Percentiles rank a stretch among this genome's conserved stretches.
phyloP scores from a whole-genome alignment of 768 basidiomycete genomes.

The Suillus placidus region DNA sequence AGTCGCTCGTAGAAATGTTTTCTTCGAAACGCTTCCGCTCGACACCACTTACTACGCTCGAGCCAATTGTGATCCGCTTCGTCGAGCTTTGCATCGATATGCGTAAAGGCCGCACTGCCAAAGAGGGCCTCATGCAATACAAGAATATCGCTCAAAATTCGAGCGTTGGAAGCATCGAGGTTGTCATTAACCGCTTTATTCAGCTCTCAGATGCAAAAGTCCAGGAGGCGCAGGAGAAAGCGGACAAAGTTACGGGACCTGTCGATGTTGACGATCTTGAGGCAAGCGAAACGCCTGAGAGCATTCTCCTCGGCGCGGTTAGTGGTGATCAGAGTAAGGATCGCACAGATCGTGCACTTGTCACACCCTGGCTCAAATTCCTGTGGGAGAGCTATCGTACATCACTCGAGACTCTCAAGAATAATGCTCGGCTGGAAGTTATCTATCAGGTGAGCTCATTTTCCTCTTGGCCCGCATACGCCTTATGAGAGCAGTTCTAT shows the following conservation, averaged over 20 bases:
- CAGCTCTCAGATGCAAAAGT: constrained; percentile 81
- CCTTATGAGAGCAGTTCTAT: constrained; percentile 1
- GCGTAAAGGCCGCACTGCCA: constrained; percentile 90
- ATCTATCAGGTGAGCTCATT: constrained; percentile 82
- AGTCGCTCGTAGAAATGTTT: constrained; percentile 91
- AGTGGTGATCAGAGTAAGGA: constrained; percentile 91
- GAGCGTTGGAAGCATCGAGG: constrained; percentile 88
- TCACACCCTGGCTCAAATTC: constrained; percentile 97
- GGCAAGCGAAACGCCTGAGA: constrained; percentile 92
- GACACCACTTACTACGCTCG: constrained; percentile 84
- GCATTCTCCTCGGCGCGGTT: constrained; percentile 87
- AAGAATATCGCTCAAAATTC: constrained; percentile 97
- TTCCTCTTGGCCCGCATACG: background rate
- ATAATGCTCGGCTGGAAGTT: constrained; percentile 87
- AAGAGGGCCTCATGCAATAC: constrained; percentile 95
- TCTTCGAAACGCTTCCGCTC: constrained; percentile 91
- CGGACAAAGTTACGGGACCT: constrained; percentile 68
- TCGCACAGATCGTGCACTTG: constrained; percentile 89
- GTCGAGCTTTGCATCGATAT: constrained; percentile 96
- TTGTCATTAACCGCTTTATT: constrained; percentile 86
- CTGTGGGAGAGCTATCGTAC: constrained; percentile 99
- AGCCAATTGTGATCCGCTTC: constrained; percentile 95
- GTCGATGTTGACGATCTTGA: constrained; percentile 94
- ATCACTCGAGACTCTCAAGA: constrained; percentile 92
- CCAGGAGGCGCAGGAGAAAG: constrained; percentile 83